Percentiles rank a stretch among this genome's conserved stretches.
These are phyloP conservation scores for Vicia sativa DNA, from an alignment of 306 rosid genomes.

Conservation along the genomic window DNA sequence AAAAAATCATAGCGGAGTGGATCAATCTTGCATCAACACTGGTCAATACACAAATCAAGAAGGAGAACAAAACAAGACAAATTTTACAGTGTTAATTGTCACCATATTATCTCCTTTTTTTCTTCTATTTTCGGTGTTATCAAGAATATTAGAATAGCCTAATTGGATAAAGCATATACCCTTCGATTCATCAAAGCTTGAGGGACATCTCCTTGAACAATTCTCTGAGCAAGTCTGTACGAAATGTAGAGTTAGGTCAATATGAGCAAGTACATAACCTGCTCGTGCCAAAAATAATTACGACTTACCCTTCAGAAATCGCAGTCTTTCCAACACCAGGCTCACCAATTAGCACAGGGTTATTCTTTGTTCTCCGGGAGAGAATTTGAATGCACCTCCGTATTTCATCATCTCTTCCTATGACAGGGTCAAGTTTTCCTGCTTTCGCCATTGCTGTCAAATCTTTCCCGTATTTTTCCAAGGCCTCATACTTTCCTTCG, in stretches of 20 bases:
- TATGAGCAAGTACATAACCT: conserved; percentile 15
- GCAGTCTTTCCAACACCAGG: conserved; percentile 99
- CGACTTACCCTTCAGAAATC: conserved; percentile 86
- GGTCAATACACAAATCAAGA: conserved; percentile 14
- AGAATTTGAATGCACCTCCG: conserved; percentile 99
- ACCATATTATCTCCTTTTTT: conserved; percentile 23
- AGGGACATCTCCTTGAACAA: conserved; percentile 97
- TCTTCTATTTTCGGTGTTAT: conserved; percentile 21
- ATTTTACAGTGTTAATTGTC: conserved; percentile 2
- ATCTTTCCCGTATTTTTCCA: conserved; percentile 97
- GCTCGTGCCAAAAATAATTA: conserved; percentile 2
- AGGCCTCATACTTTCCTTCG: conserved; percentile 95
- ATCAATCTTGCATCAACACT: conserved; percentile 34
- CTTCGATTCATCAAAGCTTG: conserved; percentile 95
- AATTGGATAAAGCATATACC: conserved; percentile 56
- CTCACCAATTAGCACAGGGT: conserved; percentile 97
- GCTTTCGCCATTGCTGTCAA: conserved; percentile 92
- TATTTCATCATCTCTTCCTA: conserved; percentile 99
- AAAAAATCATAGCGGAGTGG: conserved; percentile 27
- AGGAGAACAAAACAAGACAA: conserved; percentile 14
- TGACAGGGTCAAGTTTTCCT: conserved; percentile 98
- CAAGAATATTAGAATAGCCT: conserved; percentile 9
- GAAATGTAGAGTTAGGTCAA: conserved; percentile 28
- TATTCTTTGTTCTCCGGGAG: conserved; percentile 97
- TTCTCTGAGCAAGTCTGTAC: conserved; percentile 97